Conservation (phyloP, 139 green algal genomes). For the Mesotaenium endlicherianum region DNA sequence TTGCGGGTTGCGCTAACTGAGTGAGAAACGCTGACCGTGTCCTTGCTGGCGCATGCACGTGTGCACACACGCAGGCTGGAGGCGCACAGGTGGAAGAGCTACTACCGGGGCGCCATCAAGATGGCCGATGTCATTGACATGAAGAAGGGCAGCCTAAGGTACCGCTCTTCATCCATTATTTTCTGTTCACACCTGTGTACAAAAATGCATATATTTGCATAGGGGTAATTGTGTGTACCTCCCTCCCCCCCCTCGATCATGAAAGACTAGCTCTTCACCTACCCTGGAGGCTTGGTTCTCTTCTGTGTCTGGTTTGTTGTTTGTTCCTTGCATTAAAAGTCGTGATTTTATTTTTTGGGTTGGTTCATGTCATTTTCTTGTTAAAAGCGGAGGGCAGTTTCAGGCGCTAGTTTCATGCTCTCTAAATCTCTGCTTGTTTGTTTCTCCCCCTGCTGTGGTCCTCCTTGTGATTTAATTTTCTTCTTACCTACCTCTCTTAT, state of each 20-base stretch:
- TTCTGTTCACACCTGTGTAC: no score
- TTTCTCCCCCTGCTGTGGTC: neutral
- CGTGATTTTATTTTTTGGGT: neutral
- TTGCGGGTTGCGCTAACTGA: no score
- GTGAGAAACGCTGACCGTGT: no score
- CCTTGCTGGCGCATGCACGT: no score
- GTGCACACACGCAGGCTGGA: no score
- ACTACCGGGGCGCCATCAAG: constrained; percentile 19
- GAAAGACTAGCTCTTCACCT: no score
- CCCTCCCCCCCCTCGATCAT: no score
- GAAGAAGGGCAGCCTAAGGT: constrained; percentile 39
- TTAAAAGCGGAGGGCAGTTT: neutral
- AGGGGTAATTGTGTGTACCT: no score
- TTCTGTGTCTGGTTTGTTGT: neutral
- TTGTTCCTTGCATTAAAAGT: neutral
- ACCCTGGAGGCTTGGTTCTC: neutral
- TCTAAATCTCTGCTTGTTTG: neutral
- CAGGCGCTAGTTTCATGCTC: neutral
- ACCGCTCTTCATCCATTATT: no score
- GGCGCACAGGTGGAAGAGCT: constrained; percentile 1
- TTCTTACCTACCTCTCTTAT: neutral
- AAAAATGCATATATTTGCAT: no score
- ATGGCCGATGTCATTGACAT: constrained; percentile 34
- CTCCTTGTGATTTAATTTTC: neutral
- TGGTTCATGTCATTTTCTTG: neutral